phyloP scores from a whole-genome alignment of 2,329 filamentous ascomycete species.

The Monilinia polystroma region DNA sequence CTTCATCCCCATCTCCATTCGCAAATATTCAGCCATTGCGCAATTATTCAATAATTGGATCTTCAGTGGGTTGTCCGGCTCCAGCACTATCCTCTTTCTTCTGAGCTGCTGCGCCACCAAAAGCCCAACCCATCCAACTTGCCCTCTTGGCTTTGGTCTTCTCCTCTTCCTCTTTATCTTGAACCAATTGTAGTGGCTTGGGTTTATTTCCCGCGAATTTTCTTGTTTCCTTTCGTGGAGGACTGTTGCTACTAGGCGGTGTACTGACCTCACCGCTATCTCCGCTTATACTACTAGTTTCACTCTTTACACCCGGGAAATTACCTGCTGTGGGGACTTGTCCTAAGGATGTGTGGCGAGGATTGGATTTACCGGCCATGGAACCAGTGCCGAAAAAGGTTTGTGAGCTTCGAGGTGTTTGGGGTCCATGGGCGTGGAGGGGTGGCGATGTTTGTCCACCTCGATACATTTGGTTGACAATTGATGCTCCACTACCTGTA shows the following conservation, averaged over 20 bases:
- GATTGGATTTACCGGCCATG: slow-evolving; percentile 53
- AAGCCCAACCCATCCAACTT: slow-evolving; percentile 65
- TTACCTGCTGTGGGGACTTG: slow-evolving; percentile 56
- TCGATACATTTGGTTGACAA: slow-evolving; percentile 89
- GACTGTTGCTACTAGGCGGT: slow-evolving; percentile 49
- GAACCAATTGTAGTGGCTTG: slow-evolving; percentile 80
- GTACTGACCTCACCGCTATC: slow-evolving; percentile 64
- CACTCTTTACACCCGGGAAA: slow-evolving; percentile 62
- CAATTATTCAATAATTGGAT: slow-evolving; percentile 22
- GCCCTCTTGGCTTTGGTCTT: slow-evolving; percentile 55
- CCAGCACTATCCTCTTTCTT: slow-evolving; percentile 17
- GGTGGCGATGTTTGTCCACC: slow-evolving; percentile 61
- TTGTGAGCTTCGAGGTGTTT: slow-evolving; percentile 59
- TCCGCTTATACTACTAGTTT: slow-evolving; percentile 52
- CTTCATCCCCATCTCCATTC: not conserved
- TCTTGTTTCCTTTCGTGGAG: slow-evolving; percentile 58
- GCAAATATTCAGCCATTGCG: slow-evolving; percentile 3
- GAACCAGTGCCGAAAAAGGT: slow-evolving; percentile 60
- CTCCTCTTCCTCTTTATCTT: slow-evolving; percentile 59
- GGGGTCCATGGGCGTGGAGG: slow-evolving; percentile 48
- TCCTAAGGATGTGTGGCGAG: slow-evolving; percentile 52
- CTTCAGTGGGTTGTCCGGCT: slow-evolving; percentile 10
- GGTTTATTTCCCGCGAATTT: slow-evolving; percentile 71
- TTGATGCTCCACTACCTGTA: slow-evolving; percentile 58
- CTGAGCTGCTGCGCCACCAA: slow-evolving; percentile 27